Percentiles rank a stretch among this genome's conserved stretches.
Conservation (phyloP, 169 alveolate genomes). For the Plasmodium vivax region DNA sequence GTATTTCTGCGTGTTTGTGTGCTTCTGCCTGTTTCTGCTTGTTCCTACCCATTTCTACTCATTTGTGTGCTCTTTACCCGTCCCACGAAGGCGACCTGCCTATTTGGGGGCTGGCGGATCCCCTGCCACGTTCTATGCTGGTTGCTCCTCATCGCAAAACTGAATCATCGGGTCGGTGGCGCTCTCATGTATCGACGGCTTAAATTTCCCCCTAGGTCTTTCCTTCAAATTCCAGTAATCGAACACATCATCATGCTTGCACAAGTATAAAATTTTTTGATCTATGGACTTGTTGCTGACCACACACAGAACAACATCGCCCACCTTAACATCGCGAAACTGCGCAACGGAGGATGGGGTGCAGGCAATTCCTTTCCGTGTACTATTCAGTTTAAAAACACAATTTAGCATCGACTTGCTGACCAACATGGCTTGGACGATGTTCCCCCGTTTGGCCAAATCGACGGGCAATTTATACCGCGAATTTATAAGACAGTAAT, state of each 20-base stretch:
- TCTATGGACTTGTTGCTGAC: conserved; percentile 71
- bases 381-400: conserved; percentile 79
- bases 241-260: conserved; percentile 73
- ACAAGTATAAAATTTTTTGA: conserved; percentile 68
- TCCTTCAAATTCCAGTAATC: conserved; percentile 75
- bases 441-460: conserved; percentile 51
- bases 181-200: conserved; percentile 73
- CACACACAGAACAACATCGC: conserved; percentile 74
- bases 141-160: conserved; percentile 51
- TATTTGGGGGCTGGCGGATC: background rate
- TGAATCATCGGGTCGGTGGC: conserved; percentile 63
- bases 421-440: conserved; percentile 74
- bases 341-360: conserved; percentile 80
- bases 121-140: conserved; percentile 5
- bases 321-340: conserved; percentile 76
- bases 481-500: conserved; percentile 64
- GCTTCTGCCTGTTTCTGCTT: background rate
- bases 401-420: conserved; percentile 70
- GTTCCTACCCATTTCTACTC: background rate
- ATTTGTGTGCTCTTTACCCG: background rate
- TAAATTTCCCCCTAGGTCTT: conserved; percentile 72
- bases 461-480: conserved; percentile 60
- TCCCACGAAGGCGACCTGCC: background rate
- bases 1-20: background rate
- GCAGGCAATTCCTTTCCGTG: conserved; percentile 79